Evolutionary conservation across 148 eudicot genomes (phyloP).

Genomic region (Vaccinium macrocarpon): DNA sequence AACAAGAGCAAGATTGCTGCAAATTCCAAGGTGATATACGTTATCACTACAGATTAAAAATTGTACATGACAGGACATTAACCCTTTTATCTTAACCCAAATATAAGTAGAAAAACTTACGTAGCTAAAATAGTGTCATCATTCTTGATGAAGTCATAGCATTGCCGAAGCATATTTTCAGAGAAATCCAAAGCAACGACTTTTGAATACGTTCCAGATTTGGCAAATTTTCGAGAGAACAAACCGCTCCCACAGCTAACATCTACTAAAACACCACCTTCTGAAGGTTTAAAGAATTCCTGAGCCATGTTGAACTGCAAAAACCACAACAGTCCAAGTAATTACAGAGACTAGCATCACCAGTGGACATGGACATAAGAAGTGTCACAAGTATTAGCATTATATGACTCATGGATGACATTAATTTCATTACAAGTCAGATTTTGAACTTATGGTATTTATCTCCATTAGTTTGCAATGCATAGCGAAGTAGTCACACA

Average conservation of each 20-base stretch:
- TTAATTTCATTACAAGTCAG: neutral
- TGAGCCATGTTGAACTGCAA: conserved; percentile 95
- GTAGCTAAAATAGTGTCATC: conserved; percentile 55
- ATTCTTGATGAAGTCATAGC: conserved; percentile 72
- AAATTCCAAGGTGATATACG: conserved; percentile 20
- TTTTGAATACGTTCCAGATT: conserved; percentile 67
- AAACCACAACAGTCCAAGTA: conserved; percentile 7
- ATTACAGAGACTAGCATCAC: conserved; percentile 4
- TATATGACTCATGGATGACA: neutral
- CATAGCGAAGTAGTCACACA: neutral
- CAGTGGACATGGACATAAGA: neutral
- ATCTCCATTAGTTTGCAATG: neutral
- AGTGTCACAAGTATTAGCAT: neutral
- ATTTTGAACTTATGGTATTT: neutral
- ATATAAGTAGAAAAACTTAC: conserved; percentile 35
- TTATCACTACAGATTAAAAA: neutral
- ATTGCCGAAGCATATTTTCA: conserved; percentile 96
- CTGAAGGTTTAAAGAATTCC: conserved; percentile 81
- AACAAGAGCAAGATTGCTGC: conserved; percentile 92
- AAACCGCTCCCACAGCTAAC: conserved; percentile 97
- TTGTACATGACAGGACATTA: neutral
- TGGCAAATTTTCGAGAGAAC: conserved; percentile 85
- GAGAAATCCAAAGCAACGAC: conserved; percentile 94
- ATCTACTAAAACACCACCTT: conserved; percentile 89
- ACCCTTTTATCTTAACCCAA: neutral